phyloP scores from a whole-genome alignment of 2,329 filamentous ascomycete species.

The Podosphaera xanthii region DNA sequence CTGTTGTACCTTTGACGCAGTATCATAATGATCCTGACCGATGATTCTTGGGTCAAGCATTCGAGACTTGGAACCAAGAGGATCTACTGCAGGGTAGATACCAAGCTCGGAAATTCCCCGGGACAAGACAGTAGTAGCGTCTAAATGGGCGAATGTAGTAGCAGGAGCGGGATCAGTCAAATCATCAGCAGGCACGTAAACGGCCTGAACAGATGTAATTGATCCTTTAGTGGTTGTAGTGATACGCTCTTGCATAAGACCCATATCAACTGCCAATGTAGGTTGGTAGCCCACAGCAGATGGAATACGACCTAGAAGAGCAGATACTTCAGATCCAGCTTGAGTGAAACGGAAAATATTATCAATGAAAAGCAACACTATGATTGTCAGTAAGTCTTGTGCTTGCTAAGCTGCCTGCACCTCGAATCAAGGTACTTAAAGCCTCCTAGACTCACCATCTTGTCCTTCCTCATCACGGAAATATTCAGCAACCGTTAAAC shows the following conservation, averaged over 20 bases:
- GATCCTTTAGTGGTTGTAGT: slow-evolving; percentile 99
- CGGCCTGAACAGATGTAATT: slow-evolving; percentile 98
- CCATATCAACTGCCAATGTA: slow-evolving; percentile 96
- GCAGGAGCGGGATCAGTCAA: slow-evolving; percentile 98
- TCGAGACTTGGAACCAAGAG: slow-evolving; percentile 97
- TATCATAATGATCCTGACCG: slow-evolving; percentile 92
- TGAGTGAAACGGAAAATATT: slow-evolving; percentile 99
- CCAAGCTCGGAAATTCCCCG: slow-evolving; percentile 99
- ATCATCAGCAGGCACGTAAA: slow-evolving; percentile 99
- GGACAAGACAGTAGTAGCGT: slow-evolving; percentile 99
- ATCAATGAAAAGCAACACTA: slow-evolving; percentile 97
- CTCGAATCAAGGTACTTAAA: neutral
- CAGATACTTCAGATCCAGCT: slow-evolving; percentile 99
- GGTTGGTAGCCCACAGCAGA: slow-evolving; percentile 99
- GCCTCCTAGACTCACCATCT: slow-evolving; percentile 40
- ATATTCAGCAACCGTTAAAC: slow-evolving; percentile 54
- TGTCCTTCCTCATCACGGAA: slow-evolving; percentile 61
- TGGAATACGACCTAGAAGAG: slow-evolving; percentile 95
- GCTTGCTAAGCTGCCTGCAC: neutral
- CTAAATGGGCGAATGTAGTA: slow-evolving; percentile 98
- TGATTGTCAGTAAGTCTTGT: neutral
- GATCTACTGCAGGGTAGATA: slow-evolving; percentile 99
- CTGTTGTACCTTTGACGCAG: slow-evolving; percentile 87
- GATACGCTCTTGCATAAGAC: slow-evolving; percentile 98
- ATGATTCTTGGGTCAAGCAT: slow-evolving; percentile 98